A percentile compares a stretch with the other conserved stretches of the same genome.
These are phyloP conservation scores for Debaryomyces castellii DNA, from an alignment of 805 yeast species.

Conservation along the genomic window DNA sequence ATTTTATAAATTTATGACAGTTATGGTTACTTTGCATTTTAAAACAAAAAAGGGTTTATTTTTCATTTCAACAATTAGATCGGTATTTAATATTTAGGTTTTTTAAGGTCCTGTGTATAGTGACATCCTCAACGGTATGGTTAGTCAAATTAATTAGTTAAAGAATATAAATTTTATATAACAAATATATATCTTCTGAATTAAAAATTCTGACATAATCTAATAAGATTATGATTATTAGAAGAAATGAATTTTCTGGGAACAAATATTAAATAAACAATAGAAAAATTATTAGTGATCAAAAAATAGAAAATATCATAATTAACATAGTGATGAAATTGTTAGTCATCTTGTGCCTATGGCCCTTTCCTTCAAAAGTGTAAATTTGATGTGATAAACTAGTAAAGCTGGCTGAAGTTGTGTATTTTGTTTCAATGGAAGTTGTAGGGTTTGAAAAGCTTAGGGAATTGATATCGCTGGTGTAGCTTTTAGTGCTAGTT, in stretches of 20 bases:
- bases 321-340: background rate
- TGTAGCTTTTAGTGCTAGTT: too few species aligned
- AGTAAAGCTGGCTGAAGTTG: background rate
- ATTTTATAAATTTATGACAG: constrained; percentile 19
- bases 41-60: constrained; percentile 5
- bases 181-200: background rate
- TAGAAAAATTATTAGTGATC: background rate
- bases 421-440: background rate
- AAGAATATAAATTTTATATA: background rate
- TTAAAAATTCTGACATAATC: background rate
- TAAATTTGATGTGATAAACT: background rate
- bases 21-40: constrained; percentile 7
- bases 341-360: background rate
- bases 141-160: constrained; percentile 7
- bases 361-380: constrained; percentile 8
- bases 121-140: constrained; percentile 54
- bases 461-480: background rate
- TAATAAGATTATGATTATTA: too few species aligned
- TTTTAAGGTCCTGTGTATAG: constrained; percentile 33
- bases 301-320: background rate
- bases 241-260: background rate
- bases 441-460: background rate
- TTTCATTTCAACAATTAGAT: constrained; percentile 29
- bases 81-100: constrained; percentile 14
- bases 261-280: background rate